phyloP scores from a whole-genome alignment of 2,329 filamentous ascomycete species.

The Verticillium zaregamsianum region DNA sequence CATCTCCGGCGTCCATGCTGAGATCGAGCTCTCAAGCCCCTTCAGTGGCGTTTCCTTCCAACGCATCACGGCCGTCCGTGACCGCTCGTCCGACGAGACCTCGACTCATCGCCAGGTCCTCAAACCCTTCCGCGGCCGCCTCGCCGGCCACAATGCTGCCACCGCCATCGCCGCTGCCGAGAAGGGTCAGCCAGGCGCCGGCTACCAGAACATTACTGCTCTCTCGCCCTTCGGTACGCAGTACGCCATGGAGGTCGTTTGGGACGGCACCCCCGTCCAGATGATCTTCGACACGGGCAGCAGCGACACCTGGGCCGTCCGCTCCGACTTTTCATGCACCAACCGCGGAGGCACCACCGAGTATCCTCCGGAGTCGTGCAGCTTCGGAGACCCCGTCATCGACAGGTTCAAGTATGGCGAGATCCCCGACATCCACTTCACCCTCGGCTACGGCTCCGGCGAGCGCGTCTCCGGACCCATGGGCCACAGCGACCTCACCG shows the following conservation, averaged over 20 bases:
- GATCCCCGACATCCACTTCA: conserved; percentile 39
- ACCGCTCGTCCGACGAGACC: conserved; percentile 21
- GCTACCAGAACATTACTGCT: conserved; percentile 33
- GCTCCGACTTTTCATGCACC: conserved; percentile 35
- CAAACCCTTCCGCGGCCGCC: conserved; percentile 20
- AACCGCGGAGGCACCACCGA: conserved; percentile 24
- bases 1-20: conserved; percentile 1
- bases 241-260: conserved; percentile 35
- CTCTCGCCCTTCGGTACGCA: conserved; percentile 34
- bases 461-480: conserved; percentile 43
- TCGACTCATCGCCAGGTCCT: conserved; percentile 28
- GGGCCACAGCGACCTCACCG: conserved; percentile 39
- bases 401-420: conserved; percentile 34
- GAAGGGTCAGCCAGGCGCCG: conserved; percentile 6
- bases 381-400: conserved; percentile 34
- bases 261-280: conserved; percentile 33
- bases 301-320: conserved; percentile 46
- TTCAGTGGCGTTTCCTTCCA: conserved; percentile 34
- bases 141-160: conserved; percentile 20
- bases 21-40: conserved; percentile 25
- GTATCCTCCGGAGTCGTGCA: conserved; percentile 28
- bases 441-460: conserved; percentile 42
- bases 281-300: conserved; percentile 47
- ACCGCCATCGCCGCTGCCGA: conserved; percentile 20
- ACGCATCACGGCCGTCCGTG: conserved; percentile 21